These are phyloP conservation scores for Helminthosporium solani DNA, from an alignment of 2,329 filamentous ascomycete genomes.

Conservation along the genomic window DNA sequence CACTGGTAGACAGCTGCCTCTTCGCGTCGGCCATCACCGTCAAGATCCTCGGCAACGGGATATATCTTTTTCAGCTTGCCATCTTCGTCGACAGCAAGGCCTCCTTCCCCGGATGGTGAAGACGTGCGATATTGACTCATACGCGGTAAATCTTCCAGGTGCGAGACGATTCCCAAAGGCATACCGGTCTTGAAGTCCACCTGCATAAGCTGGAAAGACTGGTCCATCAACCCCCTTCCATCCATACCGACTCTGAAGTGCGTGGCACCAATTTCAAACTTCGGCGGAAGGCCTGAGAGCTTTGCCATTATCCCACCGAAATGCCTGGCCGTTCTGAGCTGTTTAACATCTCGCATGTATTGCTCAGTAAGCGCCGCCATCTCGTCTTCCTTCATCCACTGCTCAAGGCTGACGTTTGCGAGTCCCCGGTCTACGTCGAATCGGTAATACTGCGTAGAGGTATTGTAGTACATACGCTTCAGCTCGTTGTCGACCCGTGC, in stretches of 20 bases:
- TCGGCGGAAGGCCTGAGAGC: slow-evolving; percentile 37
- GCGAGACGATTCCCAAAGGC: slow-evolving; percentile 23
- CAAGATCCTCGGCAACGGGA: slow-evolving; percentile 39
- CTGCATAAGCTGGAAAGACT: slow-evolving; percentile 34
- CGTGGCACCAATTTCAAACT: slow-evolving; percentile 36
- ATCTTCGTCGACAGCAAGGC: slow-evolving; percentile 27
- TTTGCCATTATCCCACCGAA: slow-evolving; percentile 42
- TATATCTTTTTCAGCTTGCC: slow-evolving; percentile 33
- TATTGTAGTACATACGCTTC: slow-evolving; percentile 43
- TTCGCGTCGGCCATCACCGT: slow-evolving; percentile 37
- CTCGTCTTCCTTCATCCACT: slow-evolving; percentile 46
- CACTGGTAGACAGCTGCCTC: slow-evolving; percentile 42
- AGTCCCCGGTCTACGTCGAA: slow-evolving; percentile 45
- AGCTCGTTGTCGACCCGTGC: slow-evolving; percentile 45
- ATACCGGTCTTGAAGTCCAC: slow-evolving; percentile 43
- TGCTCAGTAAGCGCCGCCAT: slow-evolving; percentile 43
- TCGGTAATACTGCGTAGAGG: slow-evolving; percentile 40
- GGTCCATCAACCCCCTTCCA: slow-evolving; percentile 30
- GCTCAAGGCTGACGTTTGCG: slow-evolving; percentile 41
- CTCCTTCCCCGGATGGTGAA: slow-evolving; percentile 35
- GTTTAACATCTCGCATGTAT: slow-evolving; percentile 42
- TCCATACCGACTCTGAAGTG: slow-evolving; percentile 37
- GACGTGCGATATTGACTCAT: slow-evolving; percentile 25
- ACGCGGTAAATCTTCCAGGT: slow-evolving; percentile 23
- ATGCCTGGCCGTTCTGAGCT: slow-evolving; percentile 28